Evolutionary conservation across 352 stramenopile genomes (phyloP), one percentile per base, ranked within the genome.

Genomic region (Phytophthora hybrid): DNA sequence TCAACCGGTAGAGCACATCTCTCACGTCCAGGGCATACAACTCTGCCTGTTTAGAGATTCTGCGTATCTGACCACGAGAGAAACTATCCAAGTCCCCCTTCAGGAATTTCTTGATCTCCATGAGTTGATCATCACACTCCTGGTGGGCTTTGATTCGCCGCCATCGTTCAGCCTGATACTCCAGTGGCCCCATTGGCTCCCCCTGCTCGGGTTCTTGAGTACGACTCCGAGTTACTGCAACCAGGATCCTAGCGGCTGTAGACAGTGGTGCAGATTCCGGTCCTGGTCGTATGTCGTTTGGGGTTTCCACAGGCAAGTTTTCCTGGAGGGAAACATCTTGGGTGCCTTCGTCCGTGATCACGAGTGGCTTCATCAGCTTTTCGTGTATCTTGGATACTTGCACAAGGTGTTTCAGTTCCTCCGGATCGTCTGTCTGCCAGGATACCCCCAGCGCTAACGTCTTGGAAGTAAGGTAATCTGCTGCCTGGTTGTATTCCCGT

Each of bases 71-170:
- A 2, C 23, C 23, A 26, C 23, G 23, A 26, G 23, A 26, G 23
- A 26, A 26, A 44, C 37, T 18, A 10, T 4, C 16, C 37, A 44
- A 4, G 11, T 66, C 46, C 11, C 47, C 59, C 23, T 23, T 47
- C 26, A 66, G 59, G 14, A 66, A 66, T 14, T 39, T 41, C n/a
- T 51, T 66, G 26, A 66, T 18, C 2, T 47, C 44, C 10, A 29
- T 26, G 23, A 26, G 23, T 26, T 26, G 23, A 2, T 26, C 23
- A 2, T 26, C 23, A 26, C 23, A 26, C 2, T 26, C 23, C 23
- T 26, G 23, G 2, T 26, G 23, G 23, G 23, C 23, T 2, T 26
- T 26, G 2, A 26, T 26, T 2, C 23, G 23, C 2, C 23, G 23
- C 23, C 23, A 26, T 26, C 23, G 23, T 26, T 26, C 23, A 1